These are phyloP conservation scores for Ophiocordyceps camponoti-leonardi DNA, from an alignment of 2,329 filamentous ascomycete genomes.

Conservation along the genomic window DNA sequence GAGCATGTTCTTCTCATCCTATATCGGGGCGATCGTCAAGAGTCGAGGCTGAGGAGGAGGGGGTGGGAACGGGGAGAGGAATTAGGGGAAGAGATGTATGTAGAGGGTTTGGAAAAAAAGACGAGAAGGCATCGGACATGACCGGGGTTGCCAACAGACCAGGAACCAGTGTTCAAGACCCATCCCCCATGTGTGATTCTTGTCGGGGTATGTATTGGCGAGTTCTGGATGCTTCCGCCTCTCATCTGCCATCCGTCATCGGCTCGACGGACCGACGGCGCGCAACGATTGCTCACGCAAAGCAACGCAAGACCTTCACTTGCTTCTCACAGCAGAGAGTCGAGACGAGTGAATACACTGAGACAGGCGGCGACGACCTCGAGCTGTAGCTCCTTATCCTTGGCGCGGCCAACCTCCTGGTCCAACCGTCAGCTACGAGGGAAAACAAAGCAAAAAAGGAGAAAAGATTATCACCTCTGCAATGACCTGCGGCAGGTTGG, in stretches of 20 bases:
- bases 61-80: neutral
- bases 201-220: too few relatives aligned
- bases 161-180: too few relatives aligned
- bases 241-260: too few relatives aligned
- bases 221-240: too few relatives aligned
- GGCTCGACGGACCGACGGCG: too few relatives aligned
- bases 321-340: conserved; percentile 63
- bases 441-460: neutral
- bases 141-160: too few relatives aligned
- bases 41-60: neutral
- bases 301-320: too few relatives aligned
- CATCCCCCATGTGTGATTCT: too few relatives aligned
- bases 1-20: neutral
- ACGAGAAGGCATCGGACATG: too few relatives aligned
- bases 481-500: conserved; percentile 79
- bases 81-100: too few relatives aligned
- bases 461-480: conserved; percentile 38
- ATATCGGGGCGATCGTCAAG: neutral
- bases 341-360: conserved; percentile 92
- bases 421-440: neutral
- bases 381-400: conserved; percentile 89
- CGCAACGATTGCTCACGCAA: too few relatives aligned
- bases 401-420: conserved; percentile 63
- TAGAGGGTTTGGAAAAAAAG: too few relatives aligned
- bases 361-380: conserved; percentile 95